These are phyloP conservation scores for Cryptococcus sp. DNA, from an alignment of 1,284 basidiomycete species.

Conservation along the genomic window DNA sequence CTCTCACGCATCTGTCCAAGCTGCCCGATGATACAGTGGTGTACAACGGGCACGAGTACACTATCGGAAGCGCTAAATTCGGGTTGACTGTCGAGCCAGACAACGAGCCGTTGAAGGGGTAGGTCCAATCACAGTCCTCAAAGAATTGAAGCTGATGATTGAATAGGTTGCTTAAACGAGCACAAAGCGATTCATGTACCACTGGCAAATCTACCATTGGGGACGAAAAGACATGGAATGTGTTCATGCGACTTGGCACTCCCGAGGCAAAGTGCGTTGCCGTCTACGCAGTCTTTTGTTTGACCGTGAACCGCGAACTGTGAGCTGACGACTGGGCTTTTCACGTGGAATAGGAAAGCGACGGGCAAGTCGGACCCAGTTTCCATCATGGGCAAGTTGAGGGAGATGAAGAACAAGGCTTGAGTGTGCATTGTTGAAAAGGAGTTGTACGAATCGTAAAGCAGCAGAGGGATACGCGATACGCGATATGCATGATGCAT, in stretches of 20 bases:
- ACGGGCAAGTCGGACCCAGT: constrained; percentile 56
- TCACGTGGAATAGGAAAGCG: constrained; percentile 53
- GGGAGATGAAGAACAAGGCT: constrained; percentile 74
- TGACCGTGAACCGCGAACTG: too few relatives aligned
- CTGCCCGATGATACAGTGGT: constrained; percentile 81
- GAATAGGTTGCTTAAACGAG: constrained; percentile 39
- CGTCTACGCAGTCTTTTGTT: not conserved
- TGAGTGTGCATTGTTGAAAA: too few relatives aligned
- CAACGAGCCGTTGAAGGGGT: constrained; percentile 48
- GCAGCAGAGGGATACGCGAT: too few relatives aligned
- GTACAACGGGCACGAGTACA: constrained; percentile 94
- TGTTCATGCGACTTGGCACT: constrained; percentile 55
- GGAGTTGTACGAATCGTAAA: too few relatives aligned
- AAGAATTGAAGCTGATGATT: not conserved
- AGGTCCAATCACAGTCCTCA: constrained; percentile 5
- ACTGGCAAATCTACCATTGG: constrained; percentile 57
- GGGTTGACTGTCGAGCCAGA: constrained; percentile 47
- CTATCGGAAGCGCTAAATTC: constrained; percentile 61
- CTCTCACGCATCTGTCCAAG: constrained; percentile 72
- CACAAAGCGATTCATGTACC: constrained; percentile 45
- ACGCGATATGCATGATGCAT: not conserved
- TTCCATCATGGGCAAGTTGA: constrained; percentile 69
- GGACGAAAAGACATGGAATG: constrained; percentile 59
- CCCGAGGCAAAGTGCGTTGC: constrained; percentile 45
- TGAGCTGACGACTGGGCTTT: not conserved